phyloP scores from a whole-genome alignment of 2,329 filamentous ascomycete genomes.

The Claviceps purpurea region DNA sequence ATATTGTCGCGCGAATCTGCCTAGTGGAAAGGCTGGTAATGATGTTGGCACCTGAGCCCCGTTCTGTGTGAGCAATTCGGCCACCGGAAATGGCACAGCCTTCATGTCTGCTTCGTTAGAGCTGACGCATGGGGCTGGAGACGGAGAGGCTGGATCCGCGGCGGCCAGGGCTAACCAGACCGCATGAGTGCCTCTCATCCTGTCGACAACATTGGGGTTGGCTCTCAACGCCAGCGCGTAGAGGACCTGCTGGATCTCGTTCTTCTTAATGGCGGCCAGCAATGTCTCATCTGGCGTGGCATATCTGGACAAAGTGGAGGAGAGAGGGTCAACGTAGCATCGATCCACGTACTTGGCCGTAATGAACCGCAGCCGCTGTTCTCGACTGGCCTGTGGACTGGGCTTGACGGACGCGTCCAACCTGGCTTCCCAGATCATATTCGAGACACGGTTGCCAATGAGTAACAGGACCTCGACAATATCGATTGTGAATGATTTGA shows the following conservation, averaged over 20 bases:
- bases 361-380: conserved; percentile 89
- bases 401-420: conserved; percentile 66
- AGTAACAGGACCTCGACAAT: conserved; percentile 87
- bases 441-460: conserved; percentile 87
- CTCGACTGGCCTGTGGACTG: conserved; percentile 61
- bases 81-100: conserved; percentile 65
- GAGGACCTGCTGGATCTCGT: conserved; percentile 86
- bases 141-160: conserved; percentile 76
- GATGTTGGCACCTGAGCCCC: conserved; percentile 72
- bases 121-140: conserved; percentile 29
- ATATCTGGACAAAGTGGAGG: conserved; percentile 61
- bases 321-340: conserved; percentile 67
- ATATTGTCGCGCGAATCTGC: conserved; percentile 66
- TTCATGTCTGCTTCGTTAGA: conserved; percentile 34
- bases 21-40: conserved; percentile 72
- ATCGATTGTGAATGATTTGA: conserved; percentile 90
- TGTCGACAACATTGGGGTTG: conserved; percentile 77
- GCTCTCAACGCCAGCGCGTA: conserved; percentile 78
- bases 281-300: conserved; percentile 74
- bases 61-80: conserved; percentile 85
- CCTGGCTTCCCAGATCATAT: conserved; percentile 89
- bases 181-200: conserved; percentile 74
- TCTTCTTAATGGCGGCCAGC: conserved; percentile 85
- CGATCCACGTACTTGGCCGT: conserved; percentile 86
- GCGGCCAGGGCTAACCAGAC: conserved; percentile 86